Evolutionary conservation across 345 rosid genomes (phyloP).

Genomic region (Eucalyptus coolabah): DNA sequence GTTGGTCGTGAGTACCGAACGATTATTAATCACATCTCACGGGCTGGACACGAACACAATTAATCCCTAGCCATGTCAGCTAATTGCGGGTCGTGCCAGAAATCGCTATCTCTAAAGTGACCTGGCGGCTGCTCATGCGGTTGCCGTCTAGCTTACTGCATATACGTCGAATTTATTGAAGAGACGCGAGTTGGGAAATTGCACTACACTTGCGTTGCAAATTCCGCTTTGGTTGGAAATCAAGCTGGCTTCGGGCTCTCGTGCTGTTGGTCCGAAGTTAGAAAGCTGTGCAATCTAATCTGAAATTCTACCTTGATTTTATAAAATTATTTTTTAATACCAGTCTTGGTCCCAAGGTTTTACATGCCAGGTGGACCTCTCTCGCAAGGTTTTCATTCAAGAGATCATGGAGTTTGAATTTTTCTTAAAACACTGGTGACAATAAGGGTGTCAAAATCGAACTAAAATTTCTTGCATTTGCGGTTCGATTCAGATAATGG

Average conservation of each 20-base stretch:
- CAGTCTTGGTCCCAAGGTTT: too few species aligned
- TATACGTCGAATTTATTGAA: too few species aligned
- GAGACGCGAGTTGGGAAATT: background rate
- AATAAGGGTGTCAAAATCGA: accelerated
- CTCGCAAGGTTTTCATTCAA: background rate
- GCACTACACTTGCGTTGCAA: background rate
- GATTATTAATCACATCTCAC: background rate
- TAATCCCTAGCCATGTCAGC: too few species aligned
- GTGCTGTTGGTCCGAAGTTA: too few species aligned
- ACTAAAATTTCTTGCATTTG: too few species aligned
- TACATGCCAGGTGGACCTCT: background rate
- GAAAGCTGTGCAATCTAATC: too few species aligned
- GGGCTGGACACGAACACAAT: background rate
- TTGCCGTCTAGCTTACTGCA: background rate
- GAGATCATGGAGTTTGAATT: background rate
- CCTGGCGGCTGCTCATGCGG: background rate
- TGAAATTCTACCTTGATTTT: too few species aligned
- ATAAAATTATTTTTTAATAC: too few species aligned
- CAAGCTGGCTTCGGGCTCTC: too few species aligned
- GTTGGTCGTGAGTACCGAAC: background rate
- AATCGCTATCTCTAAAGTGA: background rate
- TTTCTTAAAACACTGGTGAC: accelerated
- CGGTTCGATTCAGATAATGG: too few species aligned
- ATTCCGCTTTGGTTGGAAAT: too few species aligned
- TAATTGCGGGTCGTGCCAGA: too few species aligned